phyloP scores from a whole-genome alignment of 2,329 filamentous ascomycete genomes.

The Cordyceps militaris region DNA sequence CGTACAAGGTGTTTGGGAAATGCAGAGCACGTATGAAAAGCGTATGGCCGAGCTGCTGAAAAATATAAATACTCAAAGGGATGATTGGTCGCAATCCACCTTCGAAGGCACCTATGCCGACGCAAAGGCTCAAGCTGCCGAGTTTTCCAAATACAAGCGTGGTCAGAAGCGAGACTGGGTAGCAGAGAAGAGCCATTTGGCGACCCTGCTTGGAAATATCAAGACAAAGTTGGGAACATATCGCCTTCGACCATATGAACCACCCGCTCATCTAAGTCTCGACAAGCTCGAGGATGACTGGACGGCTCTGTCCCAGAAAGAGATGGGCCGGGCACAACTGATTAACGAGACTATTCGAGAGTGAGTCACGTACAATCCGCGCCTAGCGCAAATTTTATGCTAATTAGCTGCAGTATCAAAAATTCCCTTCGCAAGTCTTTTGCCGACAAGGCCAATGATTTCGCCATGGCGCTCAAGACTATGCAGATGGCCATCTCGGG shows the following conservation, averaged over 20 bases:
- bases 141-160: constrained; percentile 85
- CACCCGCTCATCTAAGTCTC: constrained; percentile 73
- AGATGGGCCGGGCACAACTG: constrained; percentile 81
- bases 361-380: constrained; percentile 36
- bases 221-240: constrained; percentile 98
- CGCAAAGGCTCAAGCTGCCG: constrained; percentile 75
- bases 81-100: constrained; percentile 68
- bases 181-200: constrained; percentile 92
- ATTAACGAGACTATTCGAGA: constrained; percentile 99
- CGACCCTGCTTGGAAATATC: constrained; percentile 91
- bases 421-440: constrained; percentile 88
- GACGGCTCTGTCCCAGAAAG: constrained; percentile 69
- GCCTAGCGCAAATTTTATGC: too few species aligned
- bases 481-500: constrained; percentile 92
- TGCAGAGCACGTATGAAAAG: constrained; percentile 93
- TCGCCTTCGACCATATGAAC: constrained; percentile 81
- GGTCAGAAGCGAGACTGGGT: constrained; percentile 93
- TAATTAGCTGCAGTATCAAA: constrained; percentile 61
- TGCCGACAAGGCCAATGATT: constrained; percentile 97
- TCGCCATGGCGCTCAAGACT: constrained; percentile 89
- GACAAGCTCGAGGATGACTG: constrained; percentile 80
- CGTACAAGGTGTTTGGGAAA: constrained; percentile 99
- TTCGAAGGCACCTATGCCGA: constrained; percentile 92
- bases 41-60: constrained; percentile 78
- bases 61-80: constrained; percentile 65